Conservation (phyloP, 371 early-diverging fungal genomes). For the Catenaria anguillulae region DNA sequence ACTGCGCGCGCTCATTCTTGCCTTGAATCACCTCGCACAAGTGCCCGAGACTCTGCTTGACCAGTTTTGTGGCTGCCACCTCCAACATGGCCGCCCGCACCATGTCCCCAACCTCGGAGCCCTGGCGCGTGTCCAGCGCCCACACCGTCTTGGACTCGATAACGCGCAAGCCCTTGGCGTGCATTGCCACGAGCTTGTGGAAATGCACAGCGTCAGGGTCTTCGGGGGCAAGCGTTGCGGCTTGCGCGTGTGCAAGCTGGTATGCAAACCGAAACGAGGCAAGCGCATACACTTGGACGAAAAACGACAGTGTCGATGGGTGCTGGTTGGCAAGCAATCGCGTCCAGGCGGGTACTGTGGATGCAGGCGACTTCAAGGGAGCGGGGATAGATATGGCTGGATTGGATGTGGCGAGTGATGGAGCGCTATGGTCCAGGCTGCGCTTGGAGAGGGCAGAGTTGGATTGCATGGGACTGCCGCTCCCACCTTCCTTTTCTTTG, state of each 20-base stretch:
- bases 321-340: background rate
- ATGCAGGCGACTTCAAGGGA: too few relatives aligned
- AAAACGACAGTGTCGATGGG: background rate
- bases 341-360: background rate
- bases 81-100: background rate
- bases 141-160: background rate
- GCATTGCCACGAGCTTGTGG: background rate
- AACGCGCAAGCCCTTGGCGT: background rate
- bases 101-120: background rate
- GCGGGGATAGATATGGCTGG: too few relatives aligned
- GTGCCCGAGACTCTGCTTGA: background rate
- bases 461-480: too few relatives aligned
- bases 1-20: background rate
- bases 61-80: background rate
- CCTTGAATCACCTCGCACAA: background rate
- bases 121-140: background rate
- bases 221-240: background rate
- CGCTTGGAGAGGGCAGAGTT: too few relatives aligned
- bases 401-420: too few relatives aligned
- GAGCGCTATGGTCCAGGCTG: too few relatives aligned
- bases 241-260: background rate
- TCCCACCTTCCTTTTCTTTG: too few relatives aligned
- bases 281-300: background rate
- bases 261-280: background rate
- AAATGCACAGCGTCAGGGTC: background rate